Evolutionary conservation across 257 asterid genomes (phyloP).

Genomic region (Solanum pennellii): DNA sequence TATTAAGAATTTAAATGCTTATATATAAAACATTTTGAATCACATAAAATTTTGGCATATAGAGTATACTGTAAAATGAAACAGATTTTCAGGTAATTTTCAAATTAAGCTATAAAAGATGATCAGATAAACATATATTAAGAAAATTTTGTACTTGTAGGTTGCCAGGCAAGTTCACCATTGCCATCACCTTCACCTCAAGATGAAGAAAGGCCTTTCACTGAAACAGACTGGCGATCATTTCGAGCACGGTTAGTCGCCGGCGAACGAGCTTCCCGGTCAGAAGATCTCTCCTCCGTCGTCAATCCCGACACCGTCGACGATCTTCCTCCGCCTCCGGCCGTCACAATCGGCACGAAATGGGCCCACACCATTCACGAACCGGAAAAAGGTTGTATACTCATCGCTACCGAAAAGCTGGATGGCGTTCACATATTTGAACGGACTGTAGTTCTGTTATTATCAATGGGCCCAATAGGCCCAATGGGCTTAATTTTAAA

Average conservation of each 20-base stretch:
- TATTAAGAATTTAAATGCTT: not conserved
- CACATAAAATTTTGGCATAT: not conserved
- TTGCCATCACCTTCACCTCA: conserved; percentile 27
- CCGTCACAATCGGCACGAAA: conserved; percentile 33
- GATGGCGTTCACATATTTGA: conserved; percentile 90
- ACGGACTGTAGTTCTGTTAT: conserved; percentile 53
- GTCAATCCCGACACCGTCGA: conserved; percentile 14
- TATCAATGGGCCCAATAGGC: conserved; percentile 57
- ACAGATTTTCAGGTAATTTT: not conserved
- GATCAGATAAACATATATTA: not conserved
- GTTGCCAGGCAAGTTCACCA: conserved; percentile 33
- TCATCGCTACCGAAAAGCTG: conserved; percentile 71
- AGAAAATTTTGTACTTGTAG: conserved; percentile 5
- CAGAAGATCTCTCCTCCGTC: conserved; percentile 10
- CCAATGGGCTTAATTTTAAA: conserved; percentile 70
- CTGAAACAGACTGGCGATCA: conserved; percentile 64
- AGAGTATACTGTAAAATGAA: no score
- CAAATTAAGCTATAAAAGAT: not conserved
- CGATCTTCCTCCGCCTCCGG: conserved; percentile 6
- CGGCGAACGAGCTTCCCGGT: conserved; percentile 12
- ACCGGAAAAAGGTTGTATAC: conserved; percentile 71
- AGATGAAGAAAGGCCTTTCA: conserved; percentile 33
- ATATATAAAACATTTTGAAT: not conserved
- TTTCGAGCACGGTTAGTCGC: conserved; percentile 70
- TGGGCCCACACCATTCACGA: conserved; percentile 85